A percentile compares a stretch with the other conserved stretches of the same genome.
These are phyloP conservation scores for Metschnikowia henanensis DNA, from an alignment of 805 yeast species.

Conservation along the genomic window DNA sequence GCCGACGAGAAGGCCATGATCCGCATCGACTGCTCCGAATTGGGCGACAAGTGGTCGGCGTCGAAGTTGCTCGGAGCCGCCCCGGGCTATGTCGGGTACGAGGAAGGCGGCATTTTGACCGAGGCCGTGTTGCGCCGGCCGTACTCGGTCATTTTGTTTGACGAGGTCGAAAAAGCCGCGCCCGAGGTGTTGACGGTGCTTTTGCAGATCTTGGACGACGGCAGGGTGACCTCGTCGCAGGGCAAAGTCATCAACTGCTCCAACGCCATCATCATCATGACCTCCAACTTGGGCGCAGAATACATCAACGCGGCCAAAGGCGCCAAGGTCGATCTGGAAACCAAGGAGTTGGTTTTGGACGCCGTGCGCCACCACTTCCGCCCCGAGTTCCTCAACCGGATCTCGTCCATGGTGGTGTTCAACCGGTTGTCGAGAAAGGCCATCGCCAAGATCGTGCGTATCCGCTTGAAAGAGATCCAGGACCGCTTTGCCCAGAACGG, in stretches of 20 bases:
- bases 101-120: slow-evolving; percentile 95
- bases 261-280: slow-evolving; percentile 91
- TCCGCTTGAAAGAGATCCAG: slow-evolving; percentile 83
- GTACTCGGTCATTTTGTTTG: slow-evolving; percentile 93
- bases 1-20: slow-evolving; percentile 97
- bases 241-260: slow-evolving; percentile 94
- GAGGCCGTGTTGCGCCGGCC: slow-evolving; percentile 91
- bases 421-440: slow-evolving; percentile 91
- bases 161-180: slow-evolving; percentile 98
- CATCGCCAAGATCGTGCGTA: slow-evolving; percentile 85
- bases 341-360: slow-evolving; percentile 78
- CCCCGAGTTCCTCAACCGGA: slow-evolving; percentile 96
- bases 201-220: slow-evolving; percentile 93
- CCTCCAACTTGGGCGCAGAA: slow-evolving; percentile 96
- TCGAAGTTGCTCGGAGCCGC: slow-evolving; percentile 96
- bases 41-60: slow-evolving; percentile 93
- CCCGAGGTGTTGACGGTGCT: slow-evolving; percentile 94
- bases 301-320: slow-evolving; percentile 68
- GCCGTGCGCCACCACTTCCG: slow-evolving; percentile 88
- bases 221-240: slow-evolving; percentile 90
- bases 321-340: slow-evolving; percentile 62
- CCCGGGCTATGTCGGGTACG: slow-evolving; percentile 93
- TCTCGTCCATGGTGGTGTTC: slow-evolving; percentile 89
- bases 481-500: slow-evolving; percentile 82
- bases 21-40: slow-evolving; percentile 96